Conservation (phyloP, 2,329 filamentous ascomycete species). For the Cyphellophora europaea region DNA sequence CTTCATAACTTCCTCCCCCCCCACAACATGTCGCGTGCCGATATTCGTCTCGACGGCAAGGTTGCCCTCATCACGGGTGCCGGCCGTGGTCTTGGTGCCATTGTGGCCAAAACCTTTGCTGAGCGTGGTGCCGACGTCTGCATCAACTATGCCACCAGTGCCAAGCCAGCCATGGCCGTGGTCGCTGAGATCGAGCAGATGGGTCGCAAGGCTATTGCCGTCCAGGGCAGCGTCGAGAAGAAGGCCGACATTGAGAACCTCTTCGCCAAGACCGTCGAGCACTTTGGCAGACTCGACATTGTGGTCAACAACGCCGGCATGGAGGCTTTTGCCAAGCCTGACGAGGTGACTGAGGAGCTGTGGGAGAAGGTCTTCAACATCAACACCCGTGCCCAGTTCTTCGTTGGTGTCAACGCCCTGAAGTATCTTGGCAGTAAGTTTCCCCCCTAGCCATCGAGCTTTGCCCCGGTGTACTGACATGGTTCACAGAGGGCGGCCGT, state of each 20-base stretch:
- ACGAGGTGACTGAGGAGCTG: slow-evolving; percentile 55
- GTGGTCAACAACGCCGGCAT: slow-evolving; percentile 19
- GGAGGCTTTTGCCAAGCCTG: slow-evolving; percentile 41
- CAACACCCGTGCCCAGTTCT: slow-evolving; percentile 56
- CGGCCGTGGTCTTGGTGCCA: slow-evolving; percentile 26
- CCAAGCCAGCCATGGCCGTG: slow-evolving; percentile 26
- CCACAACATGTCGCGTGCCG: slow-evolving; percentile 2
- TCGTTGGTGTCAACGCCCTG: slow-evolving; percentile 60
- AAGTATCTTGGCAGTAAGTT: slow-evolving; percentile 44
- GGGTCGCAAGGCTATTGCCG: slow-evolving; percentile 32
- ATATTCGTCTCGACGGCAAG: slow-evolving; percentile 24
- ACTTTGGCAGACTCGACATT: slow-evolving; percentile 21
- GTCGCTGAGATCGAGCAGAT: slow-evolving; percentile 20
- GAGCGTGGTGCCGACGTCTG: slow-evolving; percentile 25
- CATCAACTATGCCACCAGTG: slow-evolving; percentile 37
- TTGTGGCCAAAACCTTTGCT: slow-evolving; percentile 26
- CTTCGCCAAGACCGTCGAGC: slow-evolving; percentile 28
- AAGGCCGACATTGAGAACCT: slow-evolving; percentile 37
- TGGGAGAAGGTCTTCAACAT: slow-evolving; percentile 52
- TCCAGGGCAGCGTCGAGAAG: slow-evolving; percentile 36
- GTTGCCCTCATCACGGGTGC: slow-evolving; percentile 30
- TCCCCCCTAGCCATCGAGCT: not conserved
- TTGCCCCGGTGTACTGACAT: slow-evolving; percentile 5
- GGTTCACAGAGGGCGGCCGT: slow-evolving; percentile 34
- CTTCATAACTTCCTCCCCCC: too few relatives aligned